phyloP scores from a whole-genome alignment of 1,139 yeast species.

The Geotrichum reessii region DNA sequence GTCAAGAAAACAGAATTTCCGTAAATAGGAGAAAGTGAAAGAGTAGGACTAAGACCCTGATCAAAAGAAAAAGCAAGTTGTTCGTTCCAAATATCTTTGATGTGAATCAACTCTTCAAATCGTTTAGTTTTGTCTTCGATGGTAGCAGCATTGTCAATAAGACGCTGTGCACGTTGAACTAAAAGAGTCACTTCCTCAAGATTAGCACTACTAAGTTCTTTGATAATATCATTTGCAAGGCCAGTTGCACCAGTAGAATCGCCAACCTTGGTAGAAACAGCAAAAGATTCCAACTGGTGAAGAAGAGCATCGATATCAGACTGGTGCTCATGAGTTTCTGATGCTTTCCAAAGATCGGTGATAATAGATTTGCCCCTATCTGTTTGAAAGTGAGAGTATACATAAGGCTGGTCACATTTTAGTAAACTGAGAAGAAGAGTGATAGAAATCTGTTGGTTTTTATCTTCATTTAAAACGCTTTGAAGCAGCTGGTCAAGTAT shows the following conservation, averaged over 20 bases:
- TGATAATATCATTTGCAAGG: slow-evolving; percentile 11
- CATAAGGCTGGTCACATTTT: slow-evolving; percentile 7
- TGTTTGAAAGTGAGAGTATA: slow-evolving; percentile 8
- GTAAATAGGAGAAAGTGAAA: slow-evolving; percentile 9
- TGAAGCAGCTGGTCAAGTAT: slow-evolving; percentile 1
- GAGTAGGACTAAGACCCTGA: slow-evolving; percentile 8
- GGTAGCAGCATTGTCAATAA: slow-evolving; percentile 7
- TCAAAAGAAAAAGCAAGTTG: slow-evolving; percentile 10
- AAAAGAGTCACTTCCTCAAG: slow-evolving; percentile 13
- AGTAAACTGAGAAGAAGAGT: background rate
- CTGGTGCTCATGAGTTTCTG: slow-evolving; percentile 10
- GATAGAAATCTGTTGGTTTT: background rate
- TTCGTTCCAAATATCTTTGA: slow-evolving; percentile 5
- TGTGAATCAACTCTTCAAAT: slow-evolving; percentile 5
- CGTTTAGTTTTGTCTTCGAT: slow-evolving; percentile 4
- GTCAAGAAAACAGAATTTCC: slow-evolving; percentile 16
- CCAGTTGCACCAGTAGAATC: slow-evolving; percentile 1
- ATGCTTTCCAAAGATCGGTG: slow-evolving; percentile 14
- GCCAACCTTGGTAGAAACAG: slow-evolving; percentile 3
- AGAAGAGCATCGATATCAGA: slow-evolving; percentile 12
- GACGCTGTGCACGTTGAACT: slow-evolving; percentile 12
- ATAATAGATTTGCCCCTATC: slow-evolving; percentile 7
- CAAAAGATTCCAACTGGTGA: slow-evolving; percentile 6
- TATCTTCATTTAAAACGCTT: slow-evolving; percentile 9
- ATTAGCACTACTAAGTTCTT: slow-evolving; percentile 4